These are phyloP conservation scores for Deakozyma indianensis DNA, from an alignment of 805 yeast genomes.

Conservation along the genomic window DNA sequence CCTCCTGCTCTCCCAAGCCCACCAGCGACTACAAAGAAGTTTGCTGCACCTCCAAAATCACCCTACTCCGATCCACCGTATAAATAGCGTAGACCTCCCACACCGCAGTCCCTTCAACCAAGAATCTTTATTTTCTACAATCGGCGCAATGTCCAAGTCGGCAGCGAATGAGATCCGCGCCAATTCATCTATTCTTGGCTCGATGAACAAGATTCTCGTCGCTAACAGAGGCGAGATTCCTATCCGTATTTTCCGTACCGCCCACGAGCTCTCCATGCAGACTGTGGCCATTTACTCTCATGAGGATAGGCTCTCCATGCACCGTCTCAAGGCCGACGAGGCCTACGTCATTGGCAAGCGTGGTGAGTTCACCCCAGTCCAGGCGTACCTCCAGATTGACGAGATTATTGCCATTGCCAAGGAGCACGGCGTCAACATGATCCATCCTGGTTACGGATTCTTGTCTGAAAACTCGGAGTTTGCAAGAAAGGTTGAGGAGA, in stretches of 20 bases:
- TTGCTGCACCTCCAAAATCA: no score
- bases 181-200: constrained; percentile 30
- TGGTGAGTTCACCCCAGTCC: constrained; percentile 89
- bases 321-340: constrained; percentile 87
- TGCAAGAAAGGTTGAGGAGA: constrained; percentile 79
- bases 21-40: no score
- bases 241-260: constrained; percentile 70
- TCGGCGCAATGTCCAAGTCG: background rate
- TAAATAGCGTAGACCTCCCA: no score
- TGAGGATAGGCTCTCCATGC: constrained; percentile 90
- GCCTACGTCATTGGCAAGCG: constrained; percentile 81
- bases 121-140: no score
- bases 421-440: constrained; percentile 65
- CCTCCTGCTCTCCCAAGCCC: no score
- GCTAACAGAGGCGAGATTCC: constrained; percentile 20
- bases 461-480: constrained; percentile 84
- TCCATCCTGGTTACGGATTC: constrained; percentile 90
- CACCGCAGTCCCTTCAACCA: no score
- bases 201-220: constrained; percentile 34
- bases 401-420: constrained; percentile 82
- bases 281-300: constrained; percentile 95
- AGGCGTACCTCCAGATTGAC: constrained; percentile 89
- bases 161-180: constrained; percentile 16
- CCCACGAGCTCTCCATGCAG: constrained; percentile 93
- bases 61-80: no score